These are phyloP conservation scores for Leccinellum albellum DNA, from an alignment of 768 basidiomycete genomes.

Conservation along the genomic window DNA sequence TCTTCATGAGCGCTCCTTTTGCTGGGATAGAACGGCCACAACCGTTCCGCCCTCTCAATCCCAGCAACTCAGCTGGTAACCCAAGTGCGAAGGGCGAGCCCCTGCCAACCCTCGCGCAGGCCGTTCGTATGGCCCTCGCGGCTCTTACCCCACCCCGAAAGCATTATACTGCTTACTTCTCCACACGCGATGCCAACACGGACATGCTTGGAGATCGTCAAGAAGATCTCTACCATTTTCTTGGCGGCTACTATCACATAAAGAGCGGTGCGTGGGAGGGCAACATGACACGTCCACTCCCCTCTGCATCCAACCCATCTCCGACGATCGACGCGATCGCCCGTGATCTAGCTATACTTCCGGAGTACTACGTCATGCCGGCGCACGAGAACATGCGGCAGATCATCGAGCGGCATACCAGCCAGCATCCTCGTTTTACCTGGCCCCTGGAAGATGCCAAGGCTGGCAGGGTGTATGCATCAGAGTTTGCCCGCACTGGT, in stretches of 20 bases:
- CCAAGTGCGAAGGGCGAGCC: constrained; percentile 5
- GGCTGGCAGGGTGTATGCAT: constrained; percentile 38
- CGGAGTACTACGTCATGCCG: constrained; percentile 63
- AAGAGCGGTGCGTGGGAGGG: constrained; percentile 54
- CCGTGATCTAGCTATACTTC: constrained; percentile 39
- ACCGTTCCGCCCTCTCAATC: constrained; percentile 4
- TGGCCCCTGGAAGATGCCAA: constrained; percentile 54
- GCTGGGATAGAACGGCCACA: constrained; percentile 39
- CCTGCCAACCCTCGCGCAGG: constrained; percentile 3
- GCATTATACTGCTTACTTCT: constrained; percentile 54
- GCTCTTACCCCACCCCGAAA: constrained; percentile 49
- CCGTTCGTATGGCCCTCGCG: constrained; percentile 28
- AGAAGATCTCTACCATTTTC: constrained; percentile 22
- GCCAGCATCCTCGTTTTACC: constrained; percentile 20
- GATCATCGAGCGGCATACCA: constrained; percentile 35
- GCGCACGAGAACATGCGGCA: constrained; percentile 51
- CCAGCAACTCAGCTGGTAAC: constrained; percentile 3
- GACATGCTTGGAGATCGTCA: constrained; percentile 34
- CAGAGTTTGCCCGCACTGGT: constrained; percentile 48
- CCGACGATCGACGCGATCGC: constrained; percentile 25
- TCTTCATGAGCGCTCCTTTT: constrained; percentile 61
- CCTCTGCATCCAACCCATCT: constrained; percentile 22
- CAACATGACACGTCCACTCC: constrained; percentile 41
- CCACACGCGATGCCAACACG: constrained; percentile 41
- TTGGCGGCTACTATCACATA: constrained; percentile 37